phyloP scores from a whole-genome alignment of 179 eudicot species.

The Gypsophila paniculata region DNA sequence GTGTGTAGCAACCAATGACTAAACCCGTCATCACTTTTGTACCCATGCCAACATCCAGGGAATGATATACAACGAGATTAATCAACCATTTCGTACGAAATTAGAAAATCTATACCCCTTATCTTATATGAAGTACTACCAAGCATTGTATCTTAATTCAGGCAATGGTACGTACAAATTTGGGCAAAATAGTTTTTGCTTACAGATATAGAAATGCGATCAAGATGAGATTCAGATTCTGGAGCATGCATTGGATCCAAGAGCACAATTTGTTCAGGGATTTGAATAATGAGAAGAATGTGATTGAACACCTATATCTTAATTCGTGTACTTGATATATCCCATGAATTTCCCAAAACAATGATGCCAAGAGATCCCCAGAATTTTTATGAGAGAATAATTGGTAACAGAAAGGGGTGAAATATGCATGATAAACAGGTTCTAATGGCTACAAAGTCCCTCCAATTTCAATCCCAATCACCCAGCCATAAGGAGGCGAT shows the following conservation, averaged over 20 bases:
- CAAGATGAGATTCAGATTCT: background rate
- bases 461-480: background rate
- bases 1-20: background rate
- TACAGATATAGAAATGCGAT: background rate
- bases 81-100: background rate
- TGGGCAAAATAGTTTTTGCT: background rate
- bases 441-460: background rate
- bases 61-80: background rate
- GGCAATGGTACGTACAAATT: background rate
- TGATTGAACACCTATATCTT: background rate
- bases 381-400: too few relatives aligned
- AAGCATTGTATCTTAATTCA: background rate
- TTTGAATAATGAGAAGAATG: too few relatives aligned
- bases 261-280: background rate
- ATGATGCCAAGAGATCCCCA: background rate
- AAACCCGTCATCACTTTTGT: slow-evolving; percentile 1
- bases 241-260: background rate
- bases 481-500: too few relatives aligned
- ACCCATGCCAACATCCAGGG: background rate
- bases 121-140: too few relatives aligned
- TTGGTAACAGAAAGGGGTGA: background rate
- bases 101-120: background rate
- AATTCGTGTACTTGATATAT: background rate
- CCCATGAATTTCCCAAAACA: background rate
- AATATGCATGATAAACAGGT: background rate